Evolutionary conservation across 2,329 filamentous ascomycete genomes (phyloP), one percentile per base, ranked within the genome.

Genomic region (Volutella citrinella): DNA sequence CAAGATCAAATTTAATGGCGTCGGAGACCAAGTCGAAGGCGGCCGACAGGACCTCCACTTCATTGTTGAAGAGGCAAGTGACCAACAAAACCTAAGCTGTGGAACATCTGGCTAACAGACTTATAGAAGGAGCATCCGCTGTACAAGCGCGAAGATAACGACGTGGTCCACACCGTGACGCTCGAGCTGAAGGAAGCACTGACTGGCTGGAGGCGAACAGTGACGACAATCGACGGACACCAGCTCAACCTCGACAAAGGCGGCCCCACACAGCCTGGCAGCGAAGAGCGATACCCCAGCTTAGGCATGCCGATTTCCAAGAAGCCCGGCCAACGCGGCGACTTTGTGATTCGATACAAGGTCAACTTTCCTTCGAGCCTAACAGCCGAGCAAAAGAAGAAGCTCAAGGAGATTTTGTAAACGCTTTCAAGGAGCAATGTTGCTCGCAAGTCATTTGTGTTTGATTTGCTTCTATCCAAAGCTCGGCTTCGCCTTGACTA

Each of bases 1-100:
- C 56, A 98, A 97, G 74, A 95, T 98, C 65, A 96, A 96, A 66
- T 98, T 95, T 59, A 87, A 86, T 56, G 89, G 91, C 25, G 90
- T 98, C n/a, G 93, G 93, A 10, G 93, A 98, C 63, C 90, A 97
- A 61, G 89, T 95, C 42, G 93, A 97, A 57, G 93, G 93, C 25
- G 91, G 91, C 11, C 87, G 89, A 39, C 93, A 98, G 62, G 93
- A 98, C 63, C 65, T 98, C 32, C 90, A 96, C 61, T 95, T 98
- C 54, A 84, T 98, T 38, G 78, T 98, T 15, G 84, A 89, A 63
- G 91, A 96, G 83, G 88, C 90, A 78, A 71, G 82, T 35, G 33
- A 27, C 9, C 19, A 26, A 13, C n/a, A 13, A n/a, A 15, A 15
- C 3, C 7, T 3, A 7, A 16, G 9, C 19, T 18, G 27, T n/a